Percentiles rank a stretch among this genome's conserved stretches.
Conservation (phyloP, 129 eudicot species). For the Artemisia annua region DNA sequence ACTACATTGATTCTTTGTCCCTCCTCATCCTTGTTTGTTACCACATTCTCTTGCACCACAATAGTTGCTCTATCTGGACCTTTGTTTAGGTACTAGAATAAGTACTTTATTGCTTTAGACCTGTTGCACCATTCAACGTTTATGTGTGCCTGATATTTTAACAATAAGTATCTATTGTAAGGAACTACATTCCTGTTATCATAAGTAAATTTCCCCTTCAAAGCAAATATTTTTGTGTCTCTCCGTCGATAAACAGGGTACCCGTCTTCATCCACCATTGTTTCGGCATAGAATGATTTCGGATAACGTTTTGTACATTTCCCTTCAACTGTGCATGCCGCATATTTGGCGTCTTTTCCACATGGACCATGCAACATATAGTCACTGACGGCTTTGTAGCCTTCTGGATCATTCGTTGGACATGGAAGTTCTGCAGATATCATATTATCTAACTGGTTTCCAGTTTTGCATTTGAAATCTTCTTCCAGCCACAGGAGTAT, state of each 20-base stretch:
- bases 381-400: conserved; percentile 5
- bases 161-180: no score
- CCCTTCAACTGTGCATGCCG: background rate
- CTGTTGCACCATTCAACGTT: no score
- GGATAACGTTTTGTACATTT: background rate
- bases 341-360: background rate
- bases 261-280: no score
- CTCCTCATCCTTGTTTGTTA: conserved; percentile 1
- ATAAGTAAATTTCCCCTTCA: no score
- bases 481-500: background rate
- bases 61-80: no score
- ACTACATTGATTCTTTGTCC: background rate
- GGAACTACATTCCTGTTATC: no score
- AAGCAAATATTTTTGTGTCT: background rate
- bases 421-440: background rate
- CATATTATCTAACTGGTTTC: background rate
- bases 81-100: no score
- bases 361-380: background rate
- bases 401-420: background rate
- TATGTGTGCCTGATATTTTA: no score
- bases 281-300: no score
- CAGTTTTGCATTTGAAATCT: background rate
- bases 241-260: no score
- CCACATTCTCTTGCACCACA: no score
- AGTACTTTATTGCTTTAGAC: no score